Evolutionary conservation across 1,139 yeast genomes (phyloP), one percentile per base, ranked within the genome.

Genomic region (Suhomyces bokatorum): DNA sequence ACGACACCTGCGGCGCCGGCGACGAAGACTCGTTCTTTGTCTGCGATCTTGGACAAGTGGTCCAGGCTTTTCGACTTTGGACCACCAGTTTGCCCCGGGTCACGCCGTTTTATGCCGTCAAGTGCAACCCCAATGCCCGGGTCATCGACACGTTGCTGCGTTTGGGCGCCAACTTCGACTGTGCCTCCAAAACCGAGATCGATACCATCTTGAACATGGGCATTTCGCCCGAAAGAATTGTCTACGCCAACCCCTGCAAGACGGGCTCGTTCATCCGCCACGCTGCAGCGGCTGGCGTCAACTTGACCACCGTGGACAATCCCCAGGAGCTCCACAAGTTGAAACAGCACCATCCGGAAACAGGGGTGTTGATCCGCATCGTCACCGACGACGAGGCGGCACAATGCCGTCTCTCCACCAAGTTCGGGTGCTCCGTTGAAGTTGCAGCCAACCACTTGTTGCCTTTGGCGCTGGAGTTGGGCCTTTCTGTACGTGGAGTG

Each of bases 171-270:
- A 87, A 87, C 49, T 93, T 93, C 62, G 99, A 93, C 64, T 93
- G 99, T 70, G 98, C 98, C 12, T 88, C 97, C 29, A 83, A 86
- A 61, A 76, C 77, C 52, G 99, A 93, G 68, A 88, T 93, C 58
- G 85, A 83, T 49, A 69, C 73, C 42, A 78, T 89, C 45, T 71
- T 88, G 54, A 61, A 68, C 28, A 63, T 83, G 49, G 93, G 91
- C 12, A 80, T 85, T 45, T 69, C 69, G 48, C 78, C 95, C 11
- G 65, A 73, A 14, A 75, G 88, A 56, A 86, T 93, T 58, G 78
- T 93, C 47, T 93, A 88, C 67, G 98, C 98, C 28, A 90, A 93
- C 59, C 97, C 99, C 17, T 88, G 97, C 67, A 93, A 93, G 69
- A 84, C 93, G 35, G 78, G 81, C 46, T 86, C 96, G 30, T 88